These are phyloP conservation scores for Kappamyces sp. DNA, from an alignment of 192 early-diverging fungal species.

Conservation along the genomic window DNA sequence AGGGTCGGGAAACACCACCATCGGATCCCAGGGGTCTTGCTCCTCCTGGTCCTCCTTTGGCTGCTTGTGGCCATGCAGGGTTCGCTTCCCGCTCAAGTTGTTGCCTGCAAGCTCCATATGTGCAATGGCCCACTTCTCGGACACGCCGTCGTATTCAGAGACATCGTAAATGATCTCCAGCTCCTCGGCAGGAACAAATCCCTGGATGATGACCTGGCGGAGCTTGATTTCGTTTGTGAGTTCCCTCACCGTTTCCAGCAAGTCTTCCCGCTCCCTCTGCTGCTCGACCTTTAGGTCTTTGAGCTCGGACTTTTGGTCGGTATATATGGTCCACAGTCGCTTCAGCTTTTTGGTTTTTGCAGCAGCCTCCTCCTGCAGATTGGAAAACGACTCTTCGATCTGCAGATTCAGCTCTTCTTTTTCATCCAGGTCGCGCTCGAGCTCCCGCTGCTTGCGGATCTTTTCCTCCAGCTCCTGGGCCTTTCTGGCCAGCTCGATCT, in stretches of 20 bases:
- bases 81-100: conserved; percentile 52
- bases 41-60: neutral
- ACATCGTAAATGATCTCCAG: conserved; percentile 41
- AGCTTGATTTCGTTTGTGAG: conserved; percentile 53
- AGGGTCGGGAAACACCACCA: conserved; percentile 51
- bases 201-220: conserved; percentile 41
- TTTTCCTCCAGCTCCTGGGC: conserved; percentile 50
- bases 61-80: conserved; percentile 16
- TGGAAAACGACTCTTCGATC: conserved; percentile 57
- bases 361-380: conserved; percentile 56
- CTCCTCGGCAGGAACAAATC: conserved; percentile 48
- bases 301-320: conserved; percentile 43
- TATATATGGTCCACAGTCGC: conserved; percentile 49
- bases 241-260: conserved; percentile 55
- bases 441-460: conserved; percentile 40
- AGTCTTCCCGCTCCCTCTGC: conserved; percentile 52
- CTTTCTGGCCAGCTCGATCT: conserved; percentile 37
- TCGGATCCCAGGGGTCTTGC: conserved; percentile 43
- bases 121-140: conserved; percentile 52
- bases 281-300: conserved; percentile 58
- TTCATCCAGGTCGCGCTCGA: conserved; percentile 47
- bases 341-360: conserved; percentile 56
- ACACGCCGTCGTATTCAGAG: conserved; percentile 52
- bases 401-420: conserved; percentile 52
- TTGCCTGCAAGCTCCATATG: conserved; percentile 55